Conservation (phyloP, 305 asterid genomes). For the Fraxinus dipetala region DNA sequence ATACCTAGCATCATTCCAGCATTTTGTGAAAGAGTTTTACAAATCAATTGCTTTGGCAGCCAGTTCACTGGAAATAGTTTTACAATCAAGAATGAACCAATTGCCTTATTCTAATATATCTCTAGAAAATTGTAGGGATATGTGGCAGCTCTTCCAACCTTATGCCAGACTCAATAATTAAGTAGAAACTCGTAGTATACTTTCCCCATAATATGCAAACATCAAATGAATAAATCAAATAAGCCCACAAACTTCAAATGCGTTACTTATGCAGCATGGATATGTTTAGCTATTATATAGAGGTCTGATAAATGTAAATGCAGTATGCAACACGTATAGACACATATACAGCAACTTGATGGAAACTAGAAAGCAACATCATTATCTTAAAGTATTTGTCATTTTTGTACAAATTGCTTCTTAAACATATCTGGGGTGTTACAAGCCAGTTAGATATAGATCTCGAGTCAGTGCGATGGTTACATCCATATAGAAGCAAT, state of each 20-base stretch:
- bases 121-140: constrained; percentile 37
- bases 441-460: background rate
- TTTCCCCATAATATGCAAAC: constrained; percentile 13
- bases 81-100: constrained; percentile 14
- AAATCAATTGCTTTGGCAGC: constrained; percentile 11
- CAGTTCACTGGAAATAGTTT: constrained; percentile 24
- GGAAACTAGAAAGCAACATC: constrained; percentile 9
- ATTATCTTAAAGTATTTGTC: background rate
- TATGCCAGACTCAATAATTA: background rate
- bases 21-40: constrained; percentile 14
- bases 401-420: background rate
- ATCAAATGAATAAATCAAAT: constrained; percentile 17
- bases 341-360: constrained; percentile 9
- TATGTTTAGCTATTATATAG: background rate
- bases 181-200: background rate
- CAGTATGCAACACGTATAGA: background rate
- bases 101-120: constrained; percentile 12
- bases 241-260: background rate
- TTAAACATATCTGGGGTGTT: constrained; percentile 10
- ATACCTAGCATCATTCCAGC: constrained; percentile 11
- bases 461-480: background rate
- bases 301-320: background rate
- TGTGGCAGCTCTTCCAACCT: constrained; percentile 4
- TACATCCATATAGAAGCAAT: background rate
- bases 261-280: background rate